phyloP scores from a whole-genome alignment of 139 green algal genomes.

The Coccomyxa sp. region DNA sequence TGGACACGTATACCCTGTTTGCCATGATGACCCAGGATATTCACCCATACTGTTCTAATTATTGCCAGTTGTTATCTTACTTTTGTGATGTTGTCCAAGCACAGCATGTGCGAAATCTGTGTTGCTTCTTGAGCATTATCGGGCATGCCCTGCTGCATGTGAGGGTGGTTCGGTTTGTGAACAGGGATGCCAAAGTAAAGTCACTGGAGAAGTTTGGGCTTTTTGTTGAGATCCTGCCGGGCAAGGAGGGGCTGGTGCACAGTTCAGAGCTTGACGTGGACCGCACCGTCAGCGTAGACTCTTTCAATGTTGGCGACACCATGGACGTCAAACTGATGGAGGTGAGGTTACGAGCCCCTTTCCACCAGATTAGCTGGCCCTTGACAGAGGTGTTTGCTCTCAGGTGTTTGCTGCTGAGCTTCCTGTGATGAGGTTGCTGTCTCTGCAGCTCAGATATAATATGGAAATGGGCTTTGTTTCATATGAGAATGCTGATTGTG shows the following conservation, averaged over 20 bases:
- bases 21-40: not conserved
- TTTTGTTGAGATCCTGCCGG: conserved; percentile 51
- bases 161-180: not conserved
- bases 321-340: conserved; percentile 72
- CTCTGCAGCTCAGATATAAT: not conserved
- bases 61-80: not conserved
- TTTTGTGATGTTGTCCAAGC: not conserved
- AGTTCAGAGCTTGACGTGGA: conserved; percentile 25
- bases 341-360: not conserved
- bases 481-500: no score
- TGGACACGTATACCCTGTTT: not conserved
- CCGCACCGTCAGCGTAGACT: not conserved
- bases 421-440: not conserved
- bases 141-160: no score
- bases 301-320: not conserved
- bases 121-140: not conserved
- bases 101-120: not conserved
- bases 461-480: not conserved
- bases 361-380: not conserved
- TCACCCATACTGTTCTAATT: not conserved
- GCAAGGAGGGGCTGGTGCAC: conserved; percentile 31
- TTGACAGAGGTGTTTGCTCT: not conserved
- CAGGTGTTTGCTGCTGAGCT: not conserved
- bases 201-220: conserved; percentile 39
- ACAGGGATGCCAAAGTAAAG: conserved; percentile 22